phyloP scores from a whole-genome alignment of 1,284 basidiomycete species.

The Puccinia novopanici region DNA sequence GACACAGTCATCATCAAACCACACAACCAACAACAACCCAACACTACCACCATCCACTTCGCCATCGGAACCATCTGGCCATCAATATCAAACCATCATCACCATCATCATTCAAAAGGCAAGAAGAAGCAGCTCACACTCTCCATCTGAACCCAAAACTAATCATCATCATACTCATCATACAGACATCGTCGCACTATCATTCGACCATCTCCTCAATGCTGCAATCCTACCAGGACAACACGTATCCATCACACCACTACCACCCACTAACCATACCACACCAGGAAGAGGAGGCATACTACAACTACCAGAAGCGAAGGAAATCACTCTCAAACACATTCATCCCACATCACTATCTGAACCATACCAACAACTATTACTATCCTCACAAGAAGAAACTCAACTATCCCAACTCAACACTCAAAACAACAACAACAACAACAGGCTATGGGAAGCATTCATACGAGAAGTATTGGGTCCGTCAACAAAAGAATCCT shows the following conservation, averaged over 20 bases:
- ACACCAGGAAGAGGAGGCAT: conserved; percentile 38
- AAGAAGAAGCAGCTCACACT: no score
- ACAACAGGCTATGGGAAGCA: conserved; percentile 18
- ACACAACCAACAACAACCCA: not conserved
- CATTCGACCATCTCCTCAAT: conserved; percentile 15
- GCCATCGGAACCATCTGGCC: conserved; percentile 39
- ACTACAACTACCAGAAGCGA: conserved; percentile 32
- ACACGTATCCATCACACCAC: conserved; percentile 9
- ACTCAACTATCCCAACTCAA: not conserved
- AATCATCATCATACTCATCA: not conserved
- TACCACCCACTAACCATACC: conserved; percentile 39
- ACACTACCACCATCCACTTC: not conserved
- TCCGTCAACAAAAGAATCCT: not conserved
- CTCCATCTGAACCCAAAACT: not conserved
- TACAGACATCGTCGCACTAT: no score
- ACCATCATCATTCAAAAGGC: no score
- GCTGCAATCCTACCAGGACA: not conserved
- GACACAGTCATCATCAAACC: not conserved
- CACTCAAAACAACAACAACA: not conserved
- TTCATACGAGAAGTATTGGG: conserved; percentile 32
- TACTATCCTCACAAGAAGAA: not conserved
- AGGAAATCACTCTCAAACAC: conserved; percentile 3
- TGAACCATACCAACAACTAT: not conserved
- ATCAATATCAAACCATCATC: no score
- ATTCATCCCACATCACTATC: not conserved